A percentile compares a stretch with the other conserved stretches of the same genome.
Conservation (phyloP, 2,329 filamentous ascomycete genomes). For the Pseudogymnoascus sp. region DNA sequence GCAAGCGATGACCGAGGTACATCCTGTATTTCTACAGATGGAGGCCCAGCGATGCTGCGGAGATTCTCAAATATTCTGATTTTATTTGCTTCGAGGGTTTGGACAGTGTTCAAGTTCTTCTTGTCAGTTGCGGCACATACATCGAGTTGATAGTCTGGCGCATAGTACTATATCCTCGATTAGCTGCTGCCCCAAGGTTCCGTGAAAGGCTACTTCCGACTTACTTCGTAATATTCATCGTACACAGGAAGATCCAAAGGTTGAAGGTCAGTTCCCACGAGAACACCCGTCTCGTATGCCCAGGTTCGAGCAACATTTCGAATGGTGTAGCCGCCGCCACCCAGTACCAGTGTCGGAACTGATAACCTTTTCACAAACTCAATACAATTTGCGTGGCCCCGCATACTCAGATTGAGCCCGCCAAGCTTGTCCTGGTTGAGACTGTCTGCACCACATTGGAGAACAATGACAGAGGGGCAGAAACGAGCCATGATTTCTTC, state of each 20-base stretch:
- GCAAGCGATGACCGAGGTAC: constrained; percentile 56
- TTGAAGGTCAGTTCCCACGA: constrained; percentile 76
- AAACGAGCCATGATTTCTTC: constrained; percentile 80
- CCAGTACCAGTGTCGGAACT: constrained; percentile 80
- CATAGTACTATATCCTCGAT: constrained; percentile 59
- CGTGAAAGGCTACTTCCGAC: background rate
- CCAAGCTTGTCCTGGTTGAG: constrained; percentile 89
- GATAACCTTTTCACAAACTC: constrained; percentile 81
- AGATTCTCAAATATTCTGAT: constrained; percentile 79
- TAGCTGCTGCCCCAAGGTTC: background rate
- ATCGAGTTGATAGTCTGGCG: constrained; percentile 82
- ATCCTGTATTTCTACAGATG: constrained; percentile 87
- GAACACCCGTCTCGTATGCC: constrained; percentile 89
- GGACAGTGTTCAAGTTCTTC: constrained; percentile 80
- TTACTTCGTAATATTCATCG: constrained; percentile 80
- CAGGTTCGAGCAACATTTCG: constrained; percentile 97
- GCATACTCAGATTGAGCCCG: constrained; percentile 97
- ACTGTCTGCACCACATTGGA: constrained; percentile 94
- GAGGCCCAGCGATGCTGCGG: constrained; percentile 74
- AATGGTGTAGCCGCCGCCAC: constrained; percentile 94
- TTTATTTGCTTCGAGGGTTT: constrained; percentile 77
- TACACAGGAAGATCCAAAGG: constrained; percentile 75
- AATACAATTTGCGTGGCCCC: constrained; percentile 90
- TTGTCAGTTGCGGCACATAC: constrained; percentile 77
- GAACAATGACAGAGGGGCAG: constrained; percentile 81